phyloP scores from a whole-genome alignment of 78 protist genomes.

The Dictyostelium discoideum region DNA sequence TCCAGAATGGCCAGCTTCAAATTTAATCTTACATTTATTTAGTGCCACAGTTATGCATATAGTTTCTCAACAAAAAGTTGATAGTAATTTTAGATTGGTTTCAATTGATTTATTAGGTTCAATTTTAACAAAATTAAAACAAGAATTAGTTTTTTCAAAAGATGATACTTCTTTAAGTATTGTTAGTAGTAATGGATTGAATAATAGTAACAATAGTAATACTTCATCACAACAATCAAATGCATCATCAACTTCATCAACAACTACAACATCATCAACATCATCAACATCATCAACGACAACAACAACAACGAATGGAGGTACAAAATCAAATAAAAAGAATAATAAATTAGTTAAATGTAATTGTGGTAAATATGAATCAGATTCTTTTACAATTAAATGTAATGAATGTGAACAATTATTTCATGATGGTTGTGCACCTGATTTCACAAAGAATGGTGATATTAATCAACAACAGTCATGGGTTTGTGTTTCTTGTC shows the following conservation, averaged over 20 bases:
- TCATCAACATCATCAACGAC: neutral
- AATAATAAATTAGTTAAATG: slow-evolving; percentile 3
- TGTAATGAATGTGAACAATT: slow-evolving; percentile 17
- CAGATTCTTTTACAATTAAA: slow-evolving; percentile 29
- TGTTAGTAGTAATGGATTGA: neutral
- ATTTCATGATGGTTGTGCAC: slow-evolving; percentile 60
- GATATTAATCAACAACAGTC: neutral
- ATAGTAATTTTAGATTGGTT: slow-evolving; percentile 5
- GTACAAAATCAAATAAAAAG: neutral
- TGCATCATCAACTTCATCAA: neutral
- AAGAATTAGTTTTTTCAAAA: slow-evolving; percentile 8
- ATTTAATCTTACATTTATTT: slow-evolving; percentile 29
- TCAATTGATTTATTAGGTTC: slow-evolving; percentile 44
- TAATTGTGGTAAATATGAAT: slow-evolving; percentile 15
- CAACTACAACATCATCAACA: no score
- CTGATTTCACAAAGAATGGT: neutral
- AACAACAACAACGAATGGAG: neutral
- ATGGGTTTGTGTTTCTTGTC: slow-evolving; percentile 61
- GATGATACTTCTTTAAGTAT: neutral
- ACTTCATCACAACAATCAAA: neutral
- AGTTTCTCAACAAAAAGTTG: slow-evolving; percentile 4
- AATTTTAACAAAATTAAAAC: slow-evolving; percentile 61
- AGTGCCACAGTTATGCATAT: slow-evolving; percentile 9
- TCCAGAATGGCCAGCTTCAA: slow-evolving; percentile 75
- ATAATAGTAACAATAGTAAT: no score